These are phyloP conservation scores for Stemphylium beticola DNA, from an alignment of 2,329 filamentous ascomycete species.

Conservation along the genomic window DNA sequence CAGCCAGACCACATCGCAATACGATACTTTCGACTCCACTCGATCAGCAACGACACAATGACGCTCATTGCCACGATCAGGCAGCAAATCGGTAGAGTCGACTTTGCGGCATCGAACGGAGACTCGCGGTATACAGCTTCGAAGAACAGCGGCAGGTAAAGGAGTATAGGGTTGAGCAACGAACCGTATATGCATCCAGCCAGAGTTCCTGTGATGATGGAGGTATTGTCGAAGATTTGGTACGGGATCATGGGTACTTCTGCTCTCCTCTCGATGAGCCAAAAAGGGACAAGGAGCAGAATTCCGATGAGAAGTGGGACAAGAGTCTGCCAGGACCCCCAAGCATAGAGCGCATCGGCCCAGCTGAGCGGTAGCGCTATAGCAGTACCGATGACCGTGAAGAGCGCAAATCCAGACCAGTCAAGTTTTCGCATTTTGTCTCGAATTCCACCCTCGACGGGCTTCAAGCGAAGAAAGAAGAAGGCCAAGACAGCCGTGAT, in stretches of 20 bases:
- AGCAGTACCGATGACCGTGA: slow-evolving; percentile 53
- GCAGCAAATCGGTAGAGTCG: slow-evolving; percentile 45
- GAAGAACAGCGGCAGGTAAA: slow-evolving; percentile 49
- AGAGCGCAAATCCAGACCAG: slow-evolving; percentile 56
- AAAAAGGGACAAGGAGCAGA: slow-evolving; percentile 57
- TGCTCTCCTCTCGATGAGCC: slow-evolving; percentile 58
- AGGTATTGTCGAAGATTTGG: slow-evolving; percentile 53
- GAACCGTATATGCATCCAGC: slow-evolving; percentile 63
- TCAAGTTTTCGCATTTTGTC: slow-evolving; percentile 55
- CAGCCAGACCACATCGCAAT: slow-evolving; percentile 67
- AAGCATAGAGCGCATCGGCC: slow-evolving; percentile 57
- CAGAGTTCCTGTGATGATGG: slow-evolving; percentile 57
- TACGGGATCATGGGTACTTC: slow-evolving; percentile 58
- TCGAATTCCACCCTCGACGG: slow-evolving; percentile 49
- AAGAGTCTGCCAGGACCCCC: slow-evolving; percentile 65
- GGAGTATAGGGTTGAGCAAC: slow-evolving; percentile 46
- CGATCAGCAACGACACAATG: slow-evolving; percentile 1
- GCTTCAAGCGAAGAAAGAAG: slow-evolving; percentile 59
- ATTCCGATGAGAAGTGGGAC: slow-evolving; percentile 64
- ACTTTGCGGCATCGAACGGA: slow-evolving; percentile 42
- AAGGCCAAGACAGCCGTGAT: slow-evolving; percentile 53
- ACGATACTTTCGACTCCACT: slow-evolving; percentile 62
- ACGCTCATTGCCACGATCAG: slow-evolving; percentile 50
- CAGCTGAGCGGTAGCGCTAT: slow-evolving; percentile 58
- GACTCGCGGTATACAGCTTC: slow-evolving; percentile 45